Base-by-base conservation (phyloP, 2,329 filamentous ascomycete genomes). In the Xylariaceae sp. region DNA sequence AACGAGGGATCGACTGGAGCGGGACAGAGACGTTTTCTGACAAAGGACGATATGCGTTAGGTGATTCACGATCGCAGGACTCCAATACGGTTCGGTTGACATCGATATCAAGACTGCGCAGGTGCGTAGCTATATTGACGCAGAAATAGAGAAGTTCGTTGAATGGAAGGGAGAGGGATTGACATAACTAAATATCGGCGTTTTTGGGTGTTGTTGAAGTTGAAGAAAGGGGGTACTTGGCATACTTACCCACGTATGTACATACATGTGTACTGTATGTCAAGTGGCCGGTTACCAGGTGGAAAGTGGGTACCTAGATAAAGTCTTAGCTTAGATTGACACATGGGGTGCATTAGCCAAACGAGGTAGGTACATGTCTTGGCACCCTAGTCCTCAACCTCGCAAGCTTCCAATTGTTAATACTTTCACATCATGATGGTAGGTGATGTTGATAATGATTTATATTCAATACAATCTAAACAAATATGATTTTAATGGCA, bases 1-100 rank as follows among this genome's bases (percentile, higher is more conserved):
- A 65, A 65, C 58, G 59, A 49, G 56, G 58, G 61, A 64, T 66
- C 51, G 60, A 48, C 55, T 46, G 40, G 46, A 47, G 44, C 39
- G 40, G 44, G 51, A 52, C 37, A 31, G 26, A 28, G 17, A 33
- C 23, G 48, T 33, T 48, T 44, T 40, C 52, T 53, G 43, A 34
- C 41, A 37, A 46, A 31, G 28, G 39, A 56, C 19, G 28, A 14
- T 43, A 16, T 16, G 37, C 39, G 26, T 24, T 19, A 19, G 31
- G 48, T 41, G 48, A 50, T 49, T 53, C 53, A 39, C 29, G 40
- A 49, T 26, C 21, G 19, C 8, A 24, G 19, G 34, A 3, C 29
- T 23, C 29, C 33, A 24, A 21, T 34, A 40, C 17, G 28, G 33
- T 40, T 24, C 29, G 24, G 55, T 14, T n/a, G 23, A 12, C 19